Evolutionary conservation across 306 rosid species (phyloP).

Genomic region (Hippophae tibetana): DNA sequence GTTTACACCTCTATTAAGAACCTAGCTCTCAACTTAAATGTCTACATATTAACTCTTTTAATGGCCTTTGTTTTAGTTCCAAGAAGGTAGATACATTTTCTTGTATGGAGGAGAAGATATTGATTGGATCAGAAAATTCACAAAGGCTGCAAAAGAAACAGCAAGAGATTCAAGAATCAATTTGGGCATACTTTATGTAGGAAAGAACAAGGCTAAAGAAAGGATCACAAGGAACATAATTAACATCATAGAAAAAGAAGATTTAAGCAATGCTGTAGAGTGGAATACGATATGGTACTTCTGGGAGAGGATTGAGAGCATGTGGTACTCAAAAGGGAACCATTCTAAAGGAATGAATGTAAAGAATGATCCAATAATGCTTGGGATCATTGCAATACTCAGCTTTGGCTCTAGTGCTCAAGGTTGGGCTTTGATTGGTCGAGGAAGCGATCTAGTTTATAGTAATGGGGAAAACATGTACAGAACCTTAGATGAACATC

Average conservation of each 20-base stretch:
- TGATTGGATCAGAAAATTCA: constrained; percentile 49
- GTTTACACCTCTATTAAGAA: too few species aligned
- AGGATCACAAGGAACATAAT: constrained; percentile 17
- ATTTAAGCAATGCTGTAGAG: constrained; percentile 30
- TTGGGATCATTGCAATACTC: constrained; percentile 23
- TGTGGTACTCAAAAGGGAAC: constrained; percentile 45
- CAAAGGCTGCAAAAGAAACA: constrained; percentile 13
- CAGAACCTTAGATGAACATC: constrained; percentile 1
- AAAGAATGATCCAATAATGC: constrained; percentile 21
- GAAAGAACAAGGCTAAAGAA: constrained; percentile 45
- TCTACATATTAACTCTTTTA: background rate
- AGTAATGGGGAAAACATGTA: constrained; percentile 18
- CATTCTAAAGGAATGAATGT: constrained; percentile 7
- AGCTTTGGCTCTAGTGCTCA: constrained; percentile 25
- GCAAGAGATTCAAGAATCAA: constrained; percentile 24
- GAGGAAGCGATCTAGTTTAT: constrained; percentile 5
- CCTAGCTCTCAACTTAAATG: too few species aligned
- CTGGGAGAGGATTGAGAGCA: constrained; percentile 61
- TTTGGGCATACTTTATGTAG: constrained; percentile 51
- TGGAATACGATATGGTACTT: constrained; percentile 47
- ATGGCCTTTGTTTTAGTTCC: constrained; percentile 24
- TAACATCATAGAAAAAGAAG: constrained; percentile 11
- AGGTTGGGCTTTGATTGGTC: constrained; percentile 17
- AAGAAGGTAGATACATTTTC: constrained; percentile 43
- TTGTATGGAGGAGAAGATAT: constrained; percentile 59